A percentile compares a stretch with the other conserved stretches of the same genome.
These are phyloP conservation scores for Lichtheimia ornata DNA, from an alignment of 371 early-diverging fungal genomes.

Conservation along the genomic window DNA sequence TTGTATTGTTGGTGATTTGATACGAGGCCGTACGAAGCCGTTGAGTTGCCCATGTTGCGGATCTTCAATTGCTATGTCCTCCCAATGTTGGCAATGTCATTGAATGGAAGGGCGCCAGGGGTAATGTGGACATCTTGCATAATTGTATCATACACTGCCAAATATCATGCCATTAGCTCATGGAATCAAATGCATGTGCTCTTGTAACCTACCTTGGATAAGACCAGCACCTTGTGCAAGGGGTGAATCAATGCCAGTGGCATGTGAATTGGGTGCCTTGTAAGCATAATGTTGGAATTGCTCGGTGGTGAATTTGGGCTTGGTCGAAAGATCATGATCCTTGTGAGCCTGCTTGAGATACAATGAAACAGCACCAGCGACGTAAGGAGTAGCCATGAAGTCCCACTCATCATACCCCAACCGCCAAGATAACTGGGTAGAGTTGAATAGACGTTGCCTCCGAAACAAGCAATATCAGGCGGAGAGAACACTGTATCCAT, in stretches of 20 bases:
- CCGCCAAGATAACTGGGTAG: conserved; percentile 38
- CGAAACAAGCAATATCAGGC: conserved; percentile 65
- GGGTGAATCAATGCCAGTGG: conserved; percentile 25
- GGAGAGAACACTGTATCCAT: conserved; percentile 51
- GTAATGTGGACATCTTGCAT: conserved; percentile 42
- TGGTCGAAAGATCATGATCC: conserved; percentile 3
- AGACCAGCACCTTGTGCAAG: conserved; percentile 73
- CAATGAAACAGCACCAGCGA: conserved; percentile 66
- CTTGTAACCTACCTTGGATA: conserved; percentile 40
- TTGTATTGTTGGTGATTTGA: conserved; percentile 37
- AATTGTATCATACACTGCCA: conserved; percentile 54
- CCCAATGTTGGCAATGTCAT: conserved; percentile 53
- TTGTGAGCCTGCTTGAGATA: conserved; percentile 35
- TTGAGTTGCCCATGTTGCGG: conserved; percentile 54
- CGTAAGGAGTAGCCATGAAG: conserved; percentile 72
- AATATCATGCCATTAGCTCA: background rate
- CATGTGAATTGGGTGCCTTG: conserved; percentile 26
- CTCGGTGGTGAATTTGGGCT: conserved; percentile 22
- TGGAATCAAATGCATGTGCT: background rate
- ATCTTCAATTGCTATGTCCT: conserved; percentile 47
- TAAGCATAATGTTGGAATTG: conserved; percentile 52
- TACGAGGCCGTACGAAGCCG: conserved; percentile 56
- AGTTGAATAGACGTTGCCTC: conserved; percentile 71
- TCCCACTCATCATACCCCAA: conserved; percentile 65
- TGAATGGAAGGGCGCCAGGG: conserved; percentile 66